Evolutionary conservation across 495 filamentous ascomycete species (phyloP), one percentile per base, ranked within the genome.

Genomic region (Tuber indicum): DNA sequence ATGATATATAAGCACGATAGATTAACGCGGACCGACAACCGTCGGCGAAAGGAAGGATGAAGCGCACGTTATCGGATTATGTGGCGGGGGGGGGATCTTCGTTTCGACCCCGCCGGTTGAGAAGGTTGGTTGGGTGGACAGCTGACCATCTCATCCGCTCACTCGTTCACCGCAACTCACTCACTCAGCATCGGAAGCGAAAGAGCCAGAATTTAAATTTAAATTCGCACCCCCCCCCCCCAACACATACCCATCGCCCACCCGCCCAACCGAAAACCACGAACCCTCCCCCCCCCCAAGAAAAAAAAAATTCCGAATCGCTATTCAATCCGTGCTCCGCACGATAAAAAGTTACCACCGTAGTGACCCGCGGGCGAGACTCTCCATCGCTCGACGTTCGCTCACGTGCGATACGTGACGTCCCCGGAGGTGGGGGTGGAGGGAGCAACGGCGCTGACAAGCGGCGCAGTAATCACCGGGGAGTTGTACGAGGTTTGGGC

Each of bases 151-250:
- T 49, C 58, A 66, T 66, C 26, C 58, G 58, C 58, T 66, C 58
- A 32, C 58, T 66, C 58, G 58, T 66, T 66, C 58, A 66, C 58
- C 4, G 32, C 58, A 66, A 66, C 58, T 66, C 58, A 66, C 58
- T 32, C 52, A 58, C 52, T 14, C 45, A 46, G 12, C 16, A 46
- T 2, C 0, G 16, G 4, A 10, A 46, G 2, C 16, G 12, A 10
- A 46, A 3, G 4, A 46, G 14, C 45, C 12, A 16, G 16, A 16
- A 46, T 17, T 17, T 10, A 16, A 46, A 46, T 46, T 12, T 10
- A 46, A 43, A 43, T 10, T 43, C 42, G 42, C 42, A 43, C 42
- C 9, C 42, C 6, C 5, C 42, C 5, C 8, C 8, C 42, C 42
- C 42, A 7, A 43, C 42, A 43, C 42, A 43, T 43, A 43, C 42